phyloP scores from a whole-genome alignment of 2,329 filamentous ascomycete genomes.

The Curvularia sp. region DNA sequence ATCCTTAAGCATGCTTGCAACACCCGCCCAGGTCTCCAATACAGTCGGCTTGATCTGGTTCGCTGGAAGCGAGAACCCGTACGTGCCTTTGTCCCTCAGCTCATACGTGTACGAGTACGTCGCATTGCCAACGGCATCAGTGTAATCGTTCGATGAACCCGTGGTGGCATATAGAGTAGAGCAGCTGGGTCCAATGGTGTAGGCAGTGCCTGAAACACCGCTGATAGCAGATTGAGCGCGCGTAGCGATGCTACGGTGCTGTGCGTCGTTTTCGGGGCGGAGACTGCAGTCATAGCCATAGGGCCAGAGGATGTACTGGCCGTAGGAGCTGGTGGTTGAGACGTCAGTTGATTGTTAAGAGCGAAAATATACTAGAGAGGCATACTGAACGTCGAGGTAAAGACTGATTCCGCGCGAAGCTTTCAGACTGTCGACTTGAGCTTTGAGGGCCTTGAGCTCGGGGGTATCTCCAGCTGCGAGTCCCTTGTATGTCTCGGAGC shows the following conservation, averaged over 20 bases:
- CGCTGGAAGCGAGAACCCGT: slow-evolving; percentile 59
- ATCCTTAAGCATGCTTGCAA: slow-evolving; percentile 40
- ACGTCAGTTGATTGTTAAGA: too few relatives aligned
- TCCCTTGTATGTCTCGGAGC: slow-evolving; percentile 50
- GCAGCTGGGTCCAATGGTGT: slow-evolving; percentile 61
- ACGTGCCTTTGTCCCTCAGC: slow-evolving; percentile 57
- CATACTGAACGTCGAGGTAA: slow-evolving; percentile 71
- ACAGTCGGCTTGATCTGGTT: slow-evolving; percentile 58
- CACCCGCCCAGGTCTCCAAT: slow-evolving; percentile 57
- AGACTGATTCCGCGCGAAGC: slow-evolving; percentile 61
- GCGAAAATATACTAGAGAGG: slow-evolving; percentile 33
- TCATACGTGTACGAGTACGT: slow-evolving; percentile 59
- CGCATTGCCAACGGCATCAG: slow-evolving; percentile 52
- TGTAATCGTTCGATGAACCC: slow-evolving; percentile 55
- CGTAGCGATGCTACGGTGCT: slow-evolving; percentile 59
- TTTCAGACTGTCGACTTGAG: slow-evolving; percentile 52
- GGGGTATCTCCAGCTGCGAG: slow-evolving; percentile 43
- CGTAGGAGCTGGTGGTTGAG: slow-evolving; percentile 17
- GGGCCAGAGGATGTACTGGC: slow-evolving; percentile 53
- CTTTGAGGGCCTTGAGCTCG: slow-evolving; percentile 52
- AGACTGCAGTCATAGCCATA: slow-evolving; percentile 66
- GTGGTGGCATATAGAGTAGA: slow-evolving; percentile 66
- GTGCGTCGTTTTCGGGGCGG: slow-evolving; percentile 56
- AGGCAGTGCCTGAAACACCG: slow-evolving; percentile 59
- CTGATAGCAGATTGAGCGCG: slow-evolving; percentile 61